Evolutionary conservation across 805 yeast genomes (phyloP).

Genomic region (Candida xyloterini): DNA sequence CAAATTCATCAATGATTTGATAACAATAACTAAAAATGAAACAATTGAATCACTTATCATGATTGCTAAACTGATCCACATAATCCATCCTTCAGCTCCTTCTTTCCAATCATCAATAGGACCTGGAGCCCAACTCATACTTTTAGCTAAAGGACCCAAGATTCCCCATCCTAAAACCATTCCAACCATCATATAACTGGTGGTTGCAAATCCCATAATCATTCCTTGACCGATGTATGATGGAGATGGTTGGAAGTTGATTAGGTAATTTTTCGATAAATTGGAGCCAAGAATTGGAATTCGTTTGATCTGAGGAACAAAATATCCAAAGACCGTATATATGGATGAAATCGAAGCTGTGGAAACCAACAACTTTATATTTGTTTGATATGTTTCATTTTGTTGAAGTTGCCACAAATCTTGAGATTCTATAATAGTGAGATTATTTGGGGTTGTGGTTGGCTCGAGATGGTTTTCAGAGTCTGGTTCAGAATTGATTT

Average conservation of each 20-base stretch:
- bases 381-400: slow-evolving; percentile 43
- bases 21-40: slow-evolving; percentile 63
- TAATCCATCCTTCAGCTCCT: slow-evolving; percentile 96
- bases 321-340: slow-evolving; percentile 71
- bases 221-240: slow-evolving; percentile 98
- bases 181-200: slow-evolving; percentile 87
- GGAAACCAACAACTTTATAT: slow-evolving; percentile 53
- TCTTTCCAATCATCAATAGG: slow-evolving; percentile 87
- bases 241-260: slow-evolving; percentile 95
- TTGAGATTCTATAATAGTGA: slow-evolving; percentile 34
- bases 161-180: slow-evolving; percentile 89
- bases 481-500: background rate
- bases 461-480: background rate
- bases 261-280: slow-evolving; percentile 62
- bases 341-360: slow-evolving; percentile 70
- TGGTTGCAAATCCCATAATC: slow-evolving; percentile 93
- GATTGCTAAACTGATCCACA: slow-evolving; percentile 89
- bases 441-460: slow-evolving; percentile 17
- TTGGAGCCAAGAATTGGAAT: slow-evolving; percentile 74
- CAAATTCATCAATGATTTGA: slow-evolving; percentile 36
- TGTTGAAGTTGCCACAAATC: slow-evolving; percentile 30
- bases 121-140: slow-evolving; percentile 84
- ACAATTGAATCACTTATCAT: slow-evolving; percentile 92
- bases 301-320: slow-evolving; percentile 62
- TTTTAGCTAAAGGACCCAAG: slow-evolving; percentile 75